Percentiles rank a stretch among this genome's conserved stretches.
These are phyloP conservation scores for Mentha longifolia DNA, from an alignment of 257 asterid species.

Conservation along the genomic window DNA sequence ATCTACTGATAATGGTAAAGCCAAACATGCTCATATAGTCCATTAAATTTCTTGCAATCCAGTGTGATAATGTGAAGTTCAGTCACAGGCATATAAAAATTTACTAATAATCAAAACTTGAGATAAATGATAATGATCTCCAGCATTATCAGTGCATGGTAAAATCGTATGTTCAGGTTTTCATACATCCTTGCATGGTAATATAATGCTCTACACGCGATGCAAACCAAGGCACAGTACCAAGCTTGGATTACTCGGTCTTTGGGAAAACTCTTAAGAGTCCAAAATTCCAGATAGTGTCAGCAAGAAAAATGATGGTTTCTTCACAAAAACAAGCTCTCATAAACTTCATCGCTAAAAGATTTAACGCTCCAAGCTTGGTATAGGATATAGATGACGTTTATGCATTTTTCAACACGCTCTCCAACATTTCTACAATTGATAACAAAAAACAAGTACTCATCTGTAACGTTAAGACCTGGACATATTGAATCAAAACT, in stretches of 20 bases:
- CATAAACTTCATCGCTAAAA: neutral
- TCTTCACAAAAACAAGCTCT: neutral
- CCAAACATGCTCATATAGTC: neutral
- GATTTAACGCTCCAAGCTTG: constrained; percentile 2
- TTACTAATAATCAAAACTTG: neutral
- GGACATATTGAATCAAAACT: constrained; percentile 14
- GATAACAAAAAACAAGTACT: constrained; percentile 12
- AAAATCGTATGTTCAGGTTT: neutral
- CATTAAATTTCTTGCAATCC: constrained; percentile 1
- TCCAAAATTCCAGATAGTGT: neutral
- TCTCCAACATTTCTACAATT: neutral
- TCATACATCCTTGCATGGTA: neutral
- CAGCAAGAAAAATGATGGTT: neutral
- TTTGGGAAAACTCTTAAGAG: neutral
- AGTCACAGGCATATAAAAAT: constrained; percentile 8
- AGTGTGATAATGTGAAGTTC: constrained; percentile 20
- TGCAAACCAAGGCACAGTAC: neutral
- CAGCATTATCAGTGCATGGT: neutral
- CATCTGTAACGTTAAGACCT: neutral
- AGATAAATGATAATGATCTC: constrained; percentile 3
- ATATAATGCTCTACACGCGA: neutral
- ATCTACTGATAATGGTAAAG: neutral
- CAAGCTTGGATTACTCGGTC: neutral
- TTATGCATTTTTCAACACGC: constrained; percentile 4
- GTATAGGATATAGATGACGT: neutral